phyloP scores from a whole-genome alignment of 1,284 basidiomycete species.

The Ceratobasidium sp. region DNA sequence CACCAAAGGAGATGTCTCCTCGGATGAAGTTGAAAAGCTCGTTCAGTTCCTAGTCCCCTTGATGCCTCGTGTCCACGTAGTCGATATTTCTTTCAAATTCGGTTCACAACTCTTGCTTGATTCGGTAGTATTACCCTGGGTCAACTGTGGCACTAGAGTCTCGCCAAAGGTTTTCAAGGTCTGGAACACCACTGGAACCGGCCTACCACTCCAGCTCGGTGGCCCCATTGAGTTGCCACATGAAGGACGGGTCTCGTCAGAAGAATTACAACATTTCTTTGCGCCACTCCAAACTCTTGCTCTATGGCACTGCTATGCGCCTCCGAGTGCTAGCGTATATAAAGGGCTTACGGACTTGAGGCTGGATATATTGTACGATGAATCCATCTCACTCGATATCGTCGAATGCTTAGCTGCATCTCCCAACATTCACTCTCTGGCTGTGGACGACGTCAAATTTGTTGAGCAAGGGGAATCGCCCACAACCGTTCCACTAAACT shows the following conservation, averaged over 20 bases:
- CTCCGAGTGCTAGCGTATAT: background rate
- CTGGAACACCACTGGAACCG: background rate
- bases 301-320: background rate
- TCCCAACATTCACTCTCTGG: background rate
- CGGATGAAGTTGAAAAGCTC: background rate
- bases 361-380: background rate
- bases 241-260: background rate
- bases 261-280: background rate
- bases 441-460: background rate
- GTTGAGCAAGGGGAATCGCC: background rate
- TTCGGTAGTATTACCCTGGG: background rate
- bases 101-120: background rate
- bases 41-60: background rate
- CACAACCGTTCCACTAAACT: background rate
- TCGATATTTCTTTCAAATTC: background rate
- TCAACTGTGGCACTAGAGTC: background rate
- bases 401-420: background rate
- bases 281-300: background rate
- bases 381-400: background rate
- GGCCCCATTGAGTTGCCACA: background rate
- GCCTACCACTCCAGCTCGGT: background rate
- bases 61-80: background rate
- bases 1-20: background rate
- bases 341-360: background rate
- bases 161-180: constrained; percentile 1